Evolutionary conservation across 352 stramenopile species (phyloP).

Genomic region (Halophytophthora polymorphica): DNA sequence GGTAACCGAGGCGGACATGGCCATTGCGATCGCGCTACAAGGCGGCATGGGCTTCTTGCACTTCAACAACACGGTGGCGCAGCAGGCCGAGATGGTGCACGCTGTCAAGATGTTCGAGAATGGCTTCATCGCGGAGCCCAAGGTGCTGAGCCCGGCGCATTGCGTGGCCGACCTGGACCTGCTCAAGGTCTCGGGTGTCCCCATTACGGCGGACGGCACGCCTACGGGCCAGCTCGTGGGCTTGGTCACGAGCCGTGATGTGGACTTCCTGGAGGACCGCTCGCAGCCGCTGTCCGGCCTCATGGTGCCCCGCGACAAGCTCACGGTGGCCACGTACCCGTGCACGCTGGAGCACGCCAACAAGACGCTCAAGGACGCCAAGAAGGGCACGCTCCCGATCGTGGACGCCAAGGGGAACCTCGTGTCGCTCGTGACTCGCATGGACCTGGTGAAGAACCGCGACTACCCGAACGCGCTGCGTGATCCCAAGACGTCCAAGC

Average conservation of each 20-base stretch:
- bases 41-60: conserved; percentile 98
- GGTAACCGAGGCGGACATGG: conserved; percentile 98
- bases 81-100: conserved; percentile 90
- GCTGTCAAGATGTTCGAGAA: conserved; percentile 98
- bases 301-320: conserved; percentile 75
- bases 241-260: conserved; percentile 97
- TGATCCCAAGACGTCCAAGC: conserved; percentile 91
- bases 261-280: conserved; percentile 95
- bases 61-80: conserved; percentile 95
- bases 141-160: conserved; percentile 90
- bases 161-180: conserved; percentile 92
- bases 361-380: conserved; percentile 94
- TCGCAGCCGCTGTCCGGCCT: conserved; percentile 54
- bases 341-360: conserved; percentile 95
- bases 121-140: conserved; percentile 98
- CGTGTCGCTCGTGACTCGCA: conserved; percentile 95
- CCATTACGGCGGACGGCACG: conserved; percentile 95
- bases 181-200: conserved; percentile 96
- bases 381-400: conserved; percentile 99
- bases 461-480: conserved; percentile 95
- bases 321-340: conserved; percentile 91
- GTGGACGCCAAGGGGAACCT: conserved; percentile 95
- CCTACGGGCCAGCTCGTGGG: conserved; percentile 95
- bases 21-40: conserved; percentile 97
- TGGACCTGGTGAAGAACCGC: conserved; percentile 95